A percentile compares a stretch with the other conserved stretches of the same genome.
Conservation (phyloP, 257 asterid genomes). For the Solanum habrochaites region DNA sequence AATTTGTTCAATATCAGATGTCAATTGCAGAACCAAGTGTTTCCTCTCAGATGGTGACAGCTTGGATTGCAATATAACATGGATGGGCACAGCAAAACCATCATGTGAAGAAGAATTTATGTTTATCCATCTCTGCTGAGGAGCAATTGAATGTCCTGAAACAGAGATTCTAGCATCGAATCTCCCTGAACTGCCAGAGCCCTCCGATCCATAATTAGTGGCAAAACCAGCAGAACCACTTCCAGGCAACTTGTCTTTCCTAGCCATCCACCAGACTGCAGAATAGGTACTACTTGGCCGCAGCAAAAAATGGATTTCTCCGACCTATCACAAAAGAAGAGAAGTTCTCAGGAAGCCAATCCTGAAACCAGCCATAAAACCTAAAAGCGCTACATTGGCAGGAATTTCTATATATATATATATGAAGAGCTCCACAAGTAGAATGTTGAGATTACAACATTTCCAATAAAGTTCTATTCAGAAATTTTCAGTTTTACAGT, state of each 20-base stretch:
- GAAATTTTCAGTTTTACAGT: not conserved
- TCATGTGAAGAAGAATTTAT: slow-evolving; percentile 58
- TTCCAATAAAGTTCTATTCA: not conserved
- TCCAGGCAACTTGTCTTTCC: slow-evolving; percentile 43
- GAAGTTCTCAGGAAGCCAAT: not conserved
- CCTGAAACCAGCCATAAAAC: not conserved
- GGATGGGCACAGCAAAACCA: slow-evolving; percentile 65
- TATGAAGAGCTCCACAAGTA: not conserved
- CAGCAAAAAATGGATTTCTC: not conserved
- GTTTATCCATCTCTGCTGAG: slow-evolving; percentile 60
- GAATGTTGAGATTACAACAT: not conserved
- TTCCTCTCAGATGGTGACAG: slow-evolving; percentile 49
- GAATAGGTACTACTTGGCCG: not conserved
- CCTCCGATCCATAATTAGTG: slow-evolving; percentile 54
- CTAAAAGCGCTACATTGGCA: not conserved
- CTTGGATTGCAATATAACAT: slow-evolving; percentile 41
- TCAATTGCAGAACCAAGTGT: slow-evolving; percentile 39
- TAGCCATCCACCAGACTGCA: slow-evolving; percentile 25
- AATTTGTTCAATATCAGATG: slow-evolving; percentile 66
- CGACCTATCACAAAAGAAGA: not conserved
- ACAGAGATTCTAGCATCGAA: slow-evolving; percentile 19
- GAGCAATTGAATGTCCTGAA: slow-evolving; percentile 30
- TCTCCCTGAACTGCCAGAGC: slow-evolving; percentile 55
- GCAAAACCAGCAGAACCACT: slow-evolving; percentile 43
- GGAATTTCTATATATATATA: not conserved